Evolutionary conservation across 2,329 filamentous ascomycete species (phyloP).

Genomic region (Pseudodiploospora longispora): DNA sequence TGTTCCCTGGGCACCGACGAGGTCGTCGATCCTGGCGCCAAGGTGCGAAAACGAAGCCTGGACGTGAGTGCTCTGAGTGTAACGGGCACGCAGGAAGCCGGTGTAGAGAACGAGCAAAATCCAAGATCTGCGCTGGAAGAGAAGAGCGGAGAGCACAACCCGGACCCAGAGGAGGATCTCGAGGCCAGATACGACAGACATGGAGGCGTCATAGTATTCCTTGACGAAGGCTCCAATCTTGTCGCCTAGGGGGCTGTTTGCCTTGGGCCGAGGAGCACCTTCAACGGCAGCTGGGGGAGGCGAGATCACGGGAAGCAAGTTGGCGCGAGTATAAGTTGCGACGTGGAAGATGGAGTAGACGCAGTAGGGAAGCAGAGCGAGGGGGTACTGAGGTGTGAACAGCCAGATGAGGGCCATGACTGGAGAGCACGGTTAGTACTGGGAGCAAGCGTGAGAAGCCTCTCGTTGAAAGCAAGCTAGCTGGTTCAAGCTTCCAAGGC

Average conservation of each 20-base stretch:
- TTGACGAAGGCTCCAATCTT: conserved; percentile 90
- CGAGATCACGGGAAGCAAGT: conserved; percentile 79
- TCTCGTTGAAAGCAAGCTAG: too few species aligned
- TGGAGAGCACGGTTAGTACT: conserved; percentile 28
- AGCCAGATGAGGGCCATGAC: conserved; percentile 96
- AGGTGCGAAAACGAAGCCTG: conserved; percentile 70
- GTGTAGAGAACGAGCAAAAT: conserved; percentile 81
- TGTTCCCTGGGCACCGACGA: conserved; percentile 78
- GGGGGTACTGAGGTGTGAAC: conserved; percentile 76
- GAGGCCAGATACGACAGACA: conserved; percentile 83
- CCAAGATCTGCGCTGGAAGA: conserved; percentile 90
- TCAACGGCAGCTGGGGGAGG: conserved; percentile 53
- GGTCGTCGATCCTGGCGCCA: conserved; percentile 67
- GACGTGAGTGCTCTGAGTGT: conserved; percentile 86
- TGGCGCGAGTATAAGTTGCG: conserved; percentile 89
- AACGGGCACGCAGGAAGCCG: conserved; percentile 83
- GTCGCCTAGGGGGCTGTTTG: conserved; percentile 60
- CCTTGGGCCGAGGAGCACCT: conserved; percentile 38
- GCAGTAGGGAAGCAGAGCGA: conserved; percentile 86
- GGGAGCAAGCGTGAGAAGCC: background rate
- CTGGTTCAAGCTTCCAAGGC: too few species aligned
- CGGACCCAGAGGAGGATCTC: conserved; percentile 86
- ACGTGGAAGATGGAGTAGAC: conserved; percentile 99
- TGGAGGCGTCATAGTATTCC: conserved; percentile 93
- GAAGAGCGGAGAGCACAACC: conserved; percentile 67